Conservation (phyloP, 2,329 filamentous ascomycete genomes). For the Xylaria arbuscula region DNA sequence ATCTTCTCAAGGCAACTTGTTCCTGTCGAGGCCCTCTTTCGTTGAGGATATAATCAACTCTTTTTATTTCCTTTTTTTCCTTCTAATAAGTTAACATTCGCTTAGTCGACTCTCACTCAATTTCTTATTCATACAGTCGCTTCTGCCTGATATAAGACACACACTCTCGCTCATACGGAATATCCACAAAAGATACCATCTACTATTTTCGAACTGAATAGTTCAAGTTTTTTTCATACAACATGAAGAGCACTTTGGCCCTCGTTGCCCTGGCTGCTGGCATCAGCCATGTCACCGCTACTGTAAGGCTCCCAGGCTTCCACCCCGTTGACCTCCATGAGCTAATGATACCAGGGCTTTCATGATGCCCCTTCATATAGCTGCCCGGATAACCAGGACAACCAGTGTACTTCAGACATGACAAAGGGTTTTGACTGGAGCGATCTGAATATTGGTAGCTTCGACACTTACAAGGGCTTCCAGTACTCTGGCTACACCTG, state of each 20-base stretch:
- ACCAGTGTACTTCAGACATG: slow-evolving; percentile 80
- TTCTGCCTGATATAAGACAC: slow-evolving; percentile 40
- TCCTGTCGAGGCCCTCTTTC: slow-evolving; percentile 48
- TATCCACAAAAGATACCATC: slow-evolving; percentile 25
- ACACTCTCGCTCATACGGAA: slow-evolving; percentile 40
- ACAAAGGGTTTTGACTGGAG: slow-evolving; percentile 77
- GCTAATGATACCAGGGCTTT: slow-evolving; percentile 41
- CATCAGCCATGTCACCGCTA: slow-evolving; percentile 62
- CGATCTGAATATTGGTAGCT: slow-evolving; percentile 68
- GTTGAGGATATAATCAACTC: slow-evolving; percentile 45
- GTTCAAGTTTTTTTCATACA: slow-evolving; percentile 43
- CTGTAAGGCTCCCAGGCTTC: slow-evolving; percentile 49
- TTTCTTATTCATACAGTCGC: slow-evolving; percentile 43
- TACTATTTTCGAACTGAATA: slow-evolving; percentile 26
- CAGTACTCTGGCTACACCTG: slow-evolving; percentile 79
- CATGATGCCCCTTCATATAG: slow-evolving; percentile 63
- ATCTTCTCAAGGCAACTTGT: slow-evolving; percentile 44
- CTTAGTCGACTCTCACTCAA: slow-evolving; percentile 60
- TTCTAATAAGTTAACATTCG: slow-evolving; percentile 63
- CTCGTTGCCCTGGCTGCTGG: slow-evolving; percentile 64
- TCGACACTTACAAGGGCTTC: slow-evolving; percentile 77
- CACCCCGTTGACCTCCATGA: neutral
- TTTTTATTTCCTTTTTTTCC: slow-evolving; percentile 50
- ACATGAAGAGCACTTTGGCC: slow-evolving; percentile 64
- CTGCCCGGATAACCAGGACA: slow-evolving; percentile 78